These are phyloP conservation scores for Amauroascus niger DNA, from an alignment of 2,329 filamentous ascomycete genomes.

Conservation along the genomic window DNA sequence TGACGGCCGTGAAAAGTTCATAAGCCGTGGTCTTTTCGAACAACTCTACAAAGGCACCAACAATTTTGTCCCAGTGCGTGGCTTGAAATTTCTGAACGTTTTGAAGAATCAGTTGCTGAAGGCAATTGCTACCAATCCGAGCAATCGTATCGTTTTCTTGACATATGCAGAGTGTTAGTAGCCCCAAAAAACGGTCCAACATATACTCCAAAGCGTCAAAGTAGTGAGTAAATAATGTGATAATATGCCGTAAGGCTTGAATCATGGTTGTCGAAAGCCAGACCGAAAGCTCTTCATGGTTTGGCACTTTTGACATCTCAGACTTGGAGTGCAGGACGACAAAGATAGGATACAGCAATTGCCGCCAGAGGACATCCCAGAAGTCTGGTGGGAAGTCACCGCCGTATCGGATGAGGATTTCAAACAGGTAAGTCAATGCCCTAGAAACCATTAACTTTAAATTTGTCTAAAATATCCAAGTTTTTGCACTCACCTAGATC, in stretches of 20 bases:
- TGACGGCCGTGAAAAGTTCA: slow-evolving; percentile 82
- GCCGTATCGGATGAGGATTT: slow-evolving; percentile 80
- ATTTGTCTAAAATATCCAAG: neutral
- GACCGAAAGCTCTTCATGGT: slow-evolving; percentile 92
- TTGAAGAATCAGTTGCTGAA: slow-evolving; percentile 92
- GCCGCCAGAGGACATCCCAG: slow-evolving; percentile 97
- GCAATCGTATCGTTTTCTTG: slow-evolving; percentile 99
- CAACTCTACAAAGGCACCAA: slow-evolving; percentile 88
- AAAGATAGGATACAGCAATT: slow-evolving; percentile 95
- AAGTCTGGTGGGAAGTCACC: slow-evolving; percentile 87
- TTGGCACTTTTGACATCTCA: slow-evolving; percentile 89
- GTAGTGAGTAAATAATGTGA: slow-evolving; percentile 96
- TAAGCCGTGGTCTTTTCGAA: slow-evolving; percentile 92
- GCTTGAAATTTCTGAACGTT: slow-evolving; percentile 86
- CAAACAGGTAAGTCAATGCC: slow-evolving; percentile 93
- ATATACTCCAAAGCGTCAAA: slow-evolving; percentile 95
- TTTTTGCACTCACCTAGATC: slow-evolving; percentile 45
- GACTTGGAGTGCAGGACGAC: slow-evolving; percentile 94
- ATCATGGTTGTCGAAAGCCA: slow-evolving; percentile 99
- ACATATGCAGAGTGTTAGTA: slow-evolving; percentile 91
- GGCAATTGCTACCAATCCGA: slow-evolving; percentile 92
- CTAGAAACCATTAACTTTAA: slow-evolving; percentile 22
- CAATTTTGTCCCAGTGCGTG: slow-evolving; percentile 87
- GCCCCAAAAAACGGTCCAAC: slow-evolving; percentile 92
- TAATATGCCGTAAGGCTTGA: slow-evolving; percentile 95